These are phyloP conservation scores for Stellera chamaejasme DNA, from an alignment of 345 rosid species.

Conservation along the genomic window DNA sequence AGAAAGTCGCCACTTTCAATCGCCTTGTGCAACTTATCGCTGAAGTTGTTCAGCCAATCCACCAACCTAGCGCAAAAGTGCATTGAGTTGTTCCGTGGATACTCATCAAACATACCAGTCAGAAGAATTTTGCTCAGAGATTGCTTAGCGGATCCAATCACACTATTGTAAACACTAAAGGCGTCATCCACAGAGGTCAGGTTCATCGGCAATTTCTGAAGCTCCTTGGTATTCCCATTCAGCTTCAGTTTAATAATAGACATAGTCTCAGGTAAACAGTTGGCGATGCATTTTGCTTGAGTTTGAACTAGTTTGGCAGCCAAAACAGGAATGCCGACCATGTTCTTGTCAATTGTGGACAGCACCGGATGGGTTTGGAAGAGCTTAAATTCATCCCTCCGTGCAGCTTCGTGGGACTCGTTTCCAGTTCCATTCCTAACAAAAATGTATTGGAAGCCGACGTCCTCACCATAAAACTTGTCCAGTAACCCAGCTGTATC, in stretches of 20 bases:
- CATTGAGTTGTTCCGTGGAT: conserved; percentile 16
- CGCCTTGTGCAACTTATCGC: background rate
- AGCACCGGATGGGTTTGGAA: conserved; percentile 22
- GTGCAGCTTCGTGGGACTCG: conserved; percentile 21
- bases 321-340: conserved; percentile 28
- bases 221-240: conserved; percentile 6
- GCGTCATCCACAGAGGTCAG: conserved; percentile 25
- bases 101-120: conserved; percentile 37
- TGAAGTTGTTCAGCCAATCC: background rate
- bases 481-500: conserved; percentile 39
- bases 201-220: conserved; percentile 24
- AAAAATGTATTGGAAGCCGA: conserved; percentile 46
- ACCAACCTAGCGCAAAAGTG: background rate
- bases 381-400: conserved; percentile 15
- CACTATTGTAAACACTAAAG: conserved; percentile 26
- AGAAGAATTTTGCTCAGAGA: conserved; percentile 29
- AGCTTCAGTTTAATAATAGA: conserved; percentile 21
- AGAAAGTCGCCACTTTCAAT: background rate
- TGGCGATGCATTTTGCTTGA: conserved; percentile 20
- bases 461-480: conserved; percentile 42
- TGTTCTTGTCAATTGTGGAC: conserved; percentile 21
- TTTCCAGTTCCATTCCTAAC: conserved; percentile 38
- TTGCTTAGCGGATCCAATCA: conserved; percentile 33
- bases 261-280: conserved; percentile 20
- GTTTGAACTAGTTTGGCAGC: conserved; percentile 20